Percentiles rank a stretch among this genome's conserved stretches.
phyloP scores from a whole-genome alignment of 176 grass and related monocot species.

The Oryza glumipatula region DNA sequence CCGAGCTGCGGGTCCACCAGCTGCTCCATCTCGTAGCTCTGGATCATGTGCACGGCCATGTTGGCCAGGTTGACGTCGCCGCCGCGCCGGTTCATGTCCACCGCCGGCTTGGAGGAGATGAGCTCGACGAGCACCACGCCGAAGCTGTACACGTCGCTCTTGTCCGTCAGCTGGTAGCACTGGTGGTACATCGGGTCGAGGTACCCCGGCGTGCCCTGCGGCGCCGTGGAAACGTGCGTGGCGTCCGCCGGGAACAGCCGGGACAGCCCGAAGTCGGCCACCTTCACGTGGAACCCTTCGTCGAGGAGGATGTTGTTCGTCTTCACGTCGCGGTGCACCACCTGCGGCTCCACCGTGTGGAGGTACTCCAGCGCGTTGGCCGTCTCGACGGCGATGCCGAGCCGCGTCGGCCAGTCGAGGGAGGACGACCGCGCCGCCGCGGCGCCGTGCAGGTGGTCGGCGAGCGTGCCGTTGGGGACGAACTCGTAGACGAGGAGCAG shows the following conservation, averaged over 20 bases:
- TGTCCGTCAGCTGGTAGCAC: slow-evolving; percentile 68
- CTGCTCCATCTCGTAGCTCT: slow-evolving; percentile 32
- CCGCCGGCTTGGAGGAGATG: slow-evolving; percentile 52
- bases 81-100: slow-evolving; percentile 40
- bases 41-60: slow-evolving; percentile 61
- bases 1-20: slow-evolving; percentile 45
- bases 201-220: slow-evolving; percentile 68
- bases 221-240: slow-evolving; percentile 66
- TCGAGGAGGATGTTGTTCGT: slow-evolving; percentile 69
- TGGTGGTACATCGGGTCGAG: slow-evolving; percentile 61
- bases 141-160: slow-evolving; percentile 83
- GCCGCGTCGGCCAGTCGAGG: slow-evolving; percentile 24
- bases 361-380: slow-evolving; percentile 56
- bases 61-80: slow-evolving; percentile 47
- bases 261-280: slow-evolving; percentile 71
- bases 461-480: slow-evolving; percentile 67
- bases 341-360: slow-evolving; percentile 45
- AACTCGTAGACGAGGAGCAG: slow-evolving; percentile 78
- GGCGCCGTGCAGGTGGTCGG: slow-evolving; percentile 56
- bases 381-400: slow-evolving; percentile 58
- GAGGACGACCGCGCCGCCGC: neutral
- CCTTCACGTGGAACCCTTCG: slow-evolving; percentile 58
- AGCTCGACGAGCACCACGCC: slow-evolving; percentile 67
- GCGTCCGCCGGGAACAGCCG: slow-evolving; percentile 49
- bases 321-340: slow-evolving; percentile 73